A percentile compares a stretch with the other conserved stretches of the same genome.
Evolutionary conservation across 2,329 filamentous ascomycete genomes (phyloP).

Genomic region (Ophiostoma pallidulum): DNA sequence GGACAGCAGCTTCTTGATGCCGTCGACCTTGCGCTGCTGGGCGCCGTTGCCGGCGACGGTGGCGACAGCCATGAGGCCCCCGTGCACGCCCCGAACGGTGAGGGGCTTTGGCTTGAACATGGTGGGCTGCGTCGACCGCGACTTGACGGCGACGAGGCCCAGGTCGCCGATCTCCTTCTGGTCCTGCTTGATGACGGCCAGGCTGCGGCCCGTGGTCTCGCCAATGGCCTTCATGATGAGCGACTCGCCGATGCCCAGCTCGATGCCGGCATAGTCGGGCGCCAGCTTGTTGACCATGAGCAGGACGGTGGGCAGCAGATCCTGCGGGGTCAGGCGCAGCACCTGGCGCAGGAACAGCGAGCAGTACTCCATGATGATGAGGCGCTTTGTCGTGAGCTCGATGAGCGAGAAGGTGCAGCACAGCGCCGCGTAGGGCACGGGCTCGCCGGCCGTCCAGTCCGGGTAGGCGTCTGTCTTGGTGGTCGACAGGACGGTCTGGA

Average conservation of each 20-base stretch:
- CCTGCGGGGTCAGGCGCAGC: conserved; percentile 77
- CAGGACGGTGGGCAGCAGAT: conserved; percentile 78
- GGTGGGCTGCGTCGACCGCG: conserved; percentile 85
- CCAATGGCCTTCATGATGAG: conserved; percentile 98
- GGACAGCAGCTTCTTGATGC: conserved; percentile 94
- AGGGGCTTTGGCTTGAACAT: conserved; percentile 97
- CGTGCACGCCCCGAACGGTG: conserved; percentile 77
- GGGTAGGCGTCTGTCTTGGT: conserved; percentile 78
- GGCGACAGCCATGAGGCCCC: conserved; percentile 80
- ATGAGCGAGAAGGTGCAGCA: conserved; percentile 92
- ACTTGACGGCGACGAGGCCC: conserved; percentile 90
- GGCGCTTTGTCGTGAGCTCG: conserved; percentile 85
- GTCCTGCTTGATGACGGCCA: conserved; percentile 85
- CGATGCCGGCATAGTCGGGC: conserved; percentile 91
- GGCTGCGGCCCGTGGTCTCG: conserved; percentile 79
- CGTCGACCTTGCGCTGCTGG: conserved; percentile 82
- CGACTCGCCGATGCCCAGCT: conserved; percentile 96
- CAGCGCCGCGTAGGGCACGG: conserved; percentile 88
- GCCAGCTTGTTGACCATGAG: conserved; percentile 98
- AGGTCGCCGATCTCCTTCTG: conserved; percentile 96
- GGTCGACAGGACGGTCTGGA: conserved; percentile 72
- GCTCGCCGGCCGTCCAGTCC: conserved; percentile 82
- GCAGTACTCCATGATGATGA: conserved; percentile 83
- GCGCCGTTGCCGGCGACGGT: conserved; percentile 78
- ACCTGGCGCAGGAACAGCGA: conserved; percentile 88